phyloP scores from a whole-genome alignment of 2,329 filamentous ascomycete genomes.

The Aspergillus fischeri region DNA sequence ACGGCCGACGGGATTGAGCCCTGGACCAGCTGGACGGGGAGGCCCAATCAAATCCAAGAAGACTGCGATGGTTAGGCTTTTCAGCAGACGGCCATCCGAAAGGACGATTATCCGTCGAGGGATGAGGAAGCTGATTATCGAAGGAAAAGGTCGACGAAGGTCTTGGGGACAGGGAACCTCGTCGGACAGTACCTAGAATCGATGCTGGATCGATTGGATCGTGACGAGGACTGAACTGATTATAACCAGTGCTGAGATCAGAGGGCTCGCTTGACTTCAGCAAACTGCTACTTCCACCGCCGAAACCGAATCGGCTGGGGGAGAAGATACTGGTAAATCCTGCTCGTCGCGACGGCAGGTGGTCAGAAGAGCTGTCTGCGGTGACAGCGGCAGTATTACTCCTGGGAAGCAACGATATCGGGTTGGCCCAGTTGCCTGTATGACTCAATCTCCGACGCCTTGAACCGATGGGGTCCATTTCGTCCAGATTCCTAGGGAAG shows the following conservation, averaged over 20 bases:
- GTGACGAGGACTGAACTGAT: conserved; percentile 45
- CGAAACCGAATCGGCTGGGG: conserved; percentile 35
- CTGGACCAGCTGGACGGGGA: conserved; percentile 63
- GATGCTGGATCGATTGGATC: conserved; percentile 45
- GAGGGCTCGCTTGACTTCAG: conserved; percentile 30
- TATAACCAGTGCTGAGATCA: conserved; percentile 38
- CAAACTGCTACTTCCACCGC: conserved; percentile 22
- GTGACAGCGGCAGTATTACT: conserved; percentile 42
- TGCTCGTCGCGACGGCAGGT: conserved; percentile 35
- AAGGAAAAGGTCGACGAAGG: conserved; percentile 54
- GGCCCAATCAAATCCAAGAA: conserved; percentile 52
- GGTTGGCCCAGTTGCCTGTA: conserved; percentile 52
- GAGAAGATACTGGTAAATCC: conserved; percentile 44
- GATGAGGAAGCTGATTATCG: conserved; percentile 61
- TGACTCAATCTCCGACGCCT: conserved; percentile 54
- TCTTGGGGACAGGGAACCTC: conserved; percentile 43
- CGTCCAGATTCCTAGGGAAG: conserved; percentile 53
- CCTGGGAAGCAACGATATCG: conserved; percentile 45
- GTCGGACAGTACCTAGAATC: conserved; percentile 40
- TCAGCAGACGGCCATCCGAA: conserved; percentile 62
- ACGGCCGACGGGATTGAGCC: conserved; percentile 74
- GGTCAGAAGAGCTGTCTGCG: conserved; percentile 40
- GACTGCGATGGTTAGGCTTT: conserved; percentile 53
- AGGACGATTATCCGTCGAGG: conserved; percentile 72
- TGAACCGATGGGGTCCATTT: conserved; percentile 48